Conservation (phyloP, 1,139 yeast species). For the Pneumocystis oryctolagi region DNA sequence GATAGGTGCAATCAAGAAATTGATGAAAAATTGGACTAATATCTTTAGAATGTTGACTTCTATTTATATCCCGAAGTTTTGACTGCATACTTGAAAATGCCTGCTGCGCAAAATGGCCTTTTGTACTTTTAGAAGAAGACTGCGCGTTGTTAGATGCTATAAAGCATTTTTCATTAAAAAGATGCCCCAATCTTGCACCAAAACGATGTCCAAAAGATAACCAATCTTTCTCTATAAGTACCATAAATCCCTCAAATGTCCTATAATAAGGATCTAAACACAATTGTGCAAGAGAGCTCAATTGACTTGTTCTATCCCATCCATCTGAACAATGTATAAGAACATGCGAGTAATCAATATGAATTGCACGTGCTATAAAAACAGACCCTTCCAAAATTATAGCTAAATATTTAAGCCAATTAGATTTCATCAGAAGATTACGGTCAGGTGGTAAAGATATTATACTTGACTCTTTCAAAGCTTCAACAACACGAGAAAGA, state of each 20-base stretch:
- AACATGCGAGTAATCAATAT: constrained; percentile 67
- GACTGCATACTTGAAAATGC: constrained; percentile 14
- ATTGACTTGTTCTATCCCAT: constrained; percentile 93
- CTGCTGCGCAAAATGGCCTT: constrained; percentile 16
- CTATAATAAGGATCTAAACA: constrained; percentile 84
- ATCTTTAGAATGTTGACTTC: constrained; percentile 29
- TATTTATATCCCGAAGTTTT: constrained; percentile 11
- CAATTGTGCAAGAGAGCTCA: constrained; percentile 67
- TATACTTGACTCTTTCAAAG: constrained; percentile 55
- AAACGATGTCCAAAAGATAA: constrained; percentile 85
- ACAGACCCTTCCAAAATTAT: constrained; percentile 64
- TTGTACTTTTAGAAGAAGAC: constrained; percentile 27
- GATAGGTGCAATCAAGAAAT: constrained; percentile 79
- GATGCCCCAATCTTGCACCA: constrained; percentile 66
- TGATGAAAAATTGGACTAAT: constrained; percentile 89
- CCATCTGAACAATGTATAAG: constrained; percentile 93
- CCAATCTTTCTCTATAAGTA: constrained; percentile 88
- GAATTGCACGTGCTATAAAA: constrained; percentile 61
- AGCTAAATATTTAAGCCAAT: constrained; percentile 66
- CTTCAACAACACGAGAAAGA: constrained; percentile 44
- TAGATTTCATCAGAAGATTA: constrained; percentile 42
- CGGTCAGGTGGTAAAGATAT: constrained; percentile 32
- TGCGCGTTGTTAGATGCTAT: constrained; percentile 13
- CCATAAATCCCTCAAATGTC: constrained; percentile 73
- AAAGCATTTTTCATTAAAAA: constrained; percentile 29